Evolutionary conservation across 2,329 filamentous ascomycete species (phyloP).

Genomic region (Neopestalotiopsis sp.): DNA sequence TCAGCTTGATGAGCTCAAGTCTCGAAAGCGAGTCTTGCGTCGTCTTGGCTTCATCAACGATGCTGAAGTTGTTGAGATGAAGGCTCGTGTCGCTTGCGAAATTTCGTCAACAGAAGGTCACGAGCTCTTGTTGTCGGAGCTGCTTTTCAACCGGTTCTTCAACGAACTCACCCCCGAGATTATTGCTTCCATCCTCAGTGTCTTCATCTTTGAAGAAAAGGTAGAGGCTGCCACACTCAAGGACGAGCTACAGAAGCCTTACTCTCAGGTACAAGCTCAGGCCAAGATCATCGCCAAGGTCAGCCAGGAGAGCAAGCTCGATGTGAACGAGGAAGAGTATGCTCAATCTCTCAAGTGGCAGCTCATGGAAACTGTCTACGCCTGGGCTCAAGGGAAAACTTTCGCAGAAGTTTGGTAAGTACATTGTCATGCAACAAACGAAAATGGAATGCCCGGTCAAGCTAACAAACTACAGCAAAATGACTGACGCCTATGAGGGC

Average conservation of each 20-base stretch:
- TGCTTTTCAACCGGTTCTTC: constrained; percentile 97
- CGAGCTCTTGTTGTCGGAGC: constrained; percentile 88
- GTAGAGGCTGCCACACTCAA: constrained; percentile 77
- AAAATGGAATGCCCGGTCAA: neutral
- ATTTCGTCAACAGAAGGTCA: constrained; percentile 92
- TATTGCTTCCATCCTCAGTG: constrained; percentile 83
- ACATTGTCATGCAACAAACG: neutral
- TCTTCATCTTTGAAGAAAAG: constrained; percentile 98
- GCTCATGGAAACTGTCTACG: constrained; percentile 94
- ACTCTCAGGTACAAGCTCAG: constrained; percentile 83
- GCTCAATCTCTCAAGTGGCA: constrained; percentile 88
- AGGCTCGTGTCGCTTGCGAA: constrained; percentile 96
- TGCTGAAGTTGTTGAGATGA: constrained; percentile 91
- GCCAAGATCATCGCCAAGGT: constrained; percentile 91
- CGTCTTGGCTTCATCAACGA: constrained; percentile 97
- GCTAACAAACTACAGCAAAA: constrained; percentile 70
- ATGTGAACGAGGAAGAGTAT: constrained; percentile 95
- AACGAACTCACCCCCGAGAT: constrained; percentile 91
- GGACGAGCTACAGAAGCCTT: constrained; percentile 86
- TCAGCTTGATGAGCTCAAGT: constrained; percentile 95
- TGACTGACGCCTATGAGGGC: constrained; percentile 98
- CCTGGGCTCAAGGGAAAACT: constrained; percentile 87
- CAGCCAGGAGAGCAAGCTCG: constrained; percentile 90
- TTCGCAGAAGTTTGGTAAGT: constrained; percentile 92
- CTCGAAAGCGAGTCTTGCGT: constrained; percentile 90